Conservation (phyloP, 352 stramenopile species). For the Thraustochytrium sp. region DNA sequence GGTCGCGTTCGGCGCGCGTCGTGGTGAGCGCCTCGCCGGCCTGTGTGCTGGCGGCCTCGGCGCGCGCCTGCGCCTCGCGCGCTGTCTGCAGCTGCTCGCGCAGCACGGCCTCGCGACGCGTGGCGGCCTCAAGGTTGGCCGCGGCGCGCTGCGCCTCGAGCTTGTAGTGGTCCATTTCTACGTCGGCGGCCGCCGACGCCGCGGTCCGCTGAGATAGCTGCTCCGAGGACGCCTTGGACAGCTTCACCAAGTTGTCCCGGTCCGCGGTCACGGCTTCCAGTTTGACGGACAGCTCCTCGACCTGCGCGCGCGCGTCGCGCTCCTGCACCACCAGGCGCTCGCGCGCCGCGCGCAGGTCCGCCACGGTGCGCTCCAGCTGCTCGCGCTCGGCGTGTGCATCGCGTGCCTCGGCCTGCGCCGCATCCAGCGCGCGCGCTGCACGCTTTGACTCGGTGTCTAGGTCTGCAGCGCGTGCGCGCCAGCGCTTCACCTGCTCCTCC, state of each 20-base stretch:
- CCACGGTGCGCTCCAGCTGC: background rate
- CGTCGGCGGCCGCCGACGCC: background rate
- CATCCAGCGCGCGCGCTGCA: background rate
- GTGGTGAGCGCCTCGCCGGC: background rate
- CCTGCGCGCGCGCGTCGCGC: background rate
- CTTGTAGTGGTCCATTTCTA: background rate
- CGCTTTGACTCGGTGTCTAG: constrained; percentile 34
- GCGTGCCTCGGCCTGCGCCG: background rate
- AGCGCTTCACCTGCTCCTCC: constrained; percentile 21
- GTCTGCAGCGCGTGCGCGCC: background rate
- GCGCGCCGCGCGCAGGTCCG: background rate
- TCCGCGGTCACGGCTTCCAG: background rate
- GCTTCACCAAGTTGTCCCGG: background rate
- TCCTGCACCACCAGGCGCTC: background rate
- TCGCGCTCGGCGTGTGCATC: background rate
- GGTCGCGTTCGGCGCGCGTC: background rate
- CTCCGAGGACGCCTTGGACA: background rate
- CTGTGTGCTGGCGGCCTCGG: background rate
- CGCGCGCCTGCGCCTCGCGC: background rate
- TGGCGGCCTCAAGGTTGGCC: background rate
- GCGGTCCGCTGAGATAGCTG: background rate
- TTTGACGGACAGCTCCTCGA: background rate
- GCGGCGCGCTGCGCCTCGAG: background rate
- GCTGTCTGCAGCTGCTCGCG: background rate
- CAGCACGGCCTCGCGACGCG: background rate